phyloP scores from a whole-genome alignment of 2,329 filamentous ascomycete genomes.

The Talaromyces atroroseus region DNA sequence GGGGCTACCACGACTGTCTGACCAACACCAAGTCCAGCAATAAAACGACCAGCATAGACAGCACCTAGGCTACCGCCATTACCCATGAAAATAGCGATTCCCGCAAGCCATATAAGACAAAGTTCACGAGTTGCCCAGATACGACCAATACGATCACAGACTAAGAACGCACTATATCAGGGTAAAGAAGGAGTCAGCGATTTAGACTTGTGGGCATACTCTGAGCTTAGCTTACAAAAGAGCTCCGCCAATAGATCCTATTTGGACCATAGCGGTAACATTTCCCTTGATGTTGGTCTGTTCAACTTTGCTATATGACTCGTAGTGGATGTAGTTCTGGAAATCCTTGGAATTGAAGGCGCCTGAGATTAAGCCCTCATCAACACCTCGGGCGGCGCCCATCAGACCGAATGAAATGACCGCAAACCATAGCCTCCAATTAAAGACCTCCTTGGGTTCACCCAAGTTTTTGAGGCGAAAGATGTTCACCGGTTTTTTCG shows the following conservation, averaged over 20 bases:
- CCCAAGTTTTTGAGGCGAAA: constrained; percentile 60
- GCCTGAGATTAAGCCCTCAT: constrained; percentile 72
- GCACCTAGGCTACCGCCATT: constrained; percentile 33
- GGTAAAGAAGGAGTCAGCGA: background rate
- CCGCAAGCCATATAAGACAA: constrained; percentile 38
- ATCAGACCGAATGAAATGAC: constrained; percentile 69
- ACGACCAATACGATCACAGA: constrained; percentile 45
- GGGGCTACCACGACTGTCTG: constrained; percentile 48
- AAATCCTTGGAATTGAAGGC: constrained; percentile 65
- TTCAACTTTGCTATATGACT: constrained; percentile 47
- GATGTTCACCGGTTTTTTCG: constrained; percentile 39
- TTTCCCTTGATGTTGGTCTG: constrained; percentile 68
- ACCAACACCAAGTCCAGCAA: constrained; percentile 40
- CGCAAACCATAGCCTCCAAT: constrained; percentile 74
- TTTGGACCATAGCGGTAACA: constrained; percentile 75
- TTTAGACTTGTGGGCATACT: background rate
- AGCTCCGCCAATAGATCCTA: constrained; percentile 68
- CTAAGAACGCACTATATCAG: constrained; percentile 41
- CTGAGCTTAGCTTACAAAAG: constrained; percentile 44
- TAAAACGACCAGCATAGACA: constrained; percentile 41
- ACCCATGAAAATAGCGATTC: constrained; percentile 42
- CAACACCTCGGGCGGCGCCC: constrained; percentile 71
- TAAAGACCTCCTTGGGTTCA: constrained; percentile 66
- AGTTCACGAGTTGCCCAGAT: constrained; percentile 38
- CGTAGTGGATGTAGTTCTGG: constrained; percentile 54